Percentiles rank a stretch among this genome's conserved stretches.
phyloP scores from a whole-genome alignment of 495 filamentous ascomycete genomes.

The Articulospora tetracladia region DNA sequence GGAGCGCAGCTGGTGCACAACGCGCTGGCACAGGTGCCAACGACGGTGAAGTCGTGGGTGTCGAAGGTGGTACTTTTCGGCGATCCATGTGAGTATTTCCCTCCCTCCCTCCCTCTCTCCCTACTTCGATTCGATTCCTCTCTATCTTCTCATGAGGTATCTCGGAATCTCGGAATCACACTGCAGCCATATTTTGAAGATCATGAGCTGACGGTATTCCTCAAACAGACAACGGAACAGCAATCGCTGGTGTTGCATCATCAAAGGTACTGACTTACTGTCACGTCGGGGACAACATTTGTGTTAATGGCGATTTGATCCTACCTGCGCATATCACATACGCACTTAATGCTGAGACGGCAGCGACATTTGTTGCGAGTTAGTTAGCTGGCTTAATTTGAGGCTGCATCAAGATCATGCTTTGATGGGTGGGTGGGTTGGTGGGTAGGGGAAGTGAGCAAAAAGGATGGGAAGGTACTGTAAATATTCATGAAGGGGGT shows the following conservation, averaged over 20 bases:
- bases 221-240: conserved; percentile 27
- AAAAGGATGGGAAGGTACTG: too few species aligned
- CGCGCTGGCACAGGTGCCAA: conserved; percentile 34
- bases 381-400: background rate
- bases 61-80: conserved; percentile 52
- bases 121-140: background rate
- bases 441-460: too few species aligned
- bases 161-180: too few species aligned
- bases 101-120: too few species aligned
- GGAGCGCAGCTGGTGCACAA: conserved; percentile 50
- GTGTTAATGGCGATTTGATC: conserved; percentile 44
- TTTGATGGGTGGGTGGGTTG: background rate
- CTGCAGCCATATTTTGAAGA: background rate
- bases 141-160: too few species aligned
- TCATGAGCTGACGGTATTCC: background rate
- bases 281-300: conserved; percentile 51
- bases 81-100: conserved; percentile 45
- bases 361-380: conserved; percentile 40
- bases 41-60: conserved; percentile 29
- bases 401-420: background rate
- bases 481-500: too few species aligned
- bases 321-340: conserved; percentile 50
- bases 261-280: conserved; percentile 49
- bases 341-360: conserved; percentile 38
- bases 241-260: conserved; percentile 39